Evolutionary conservation across 805 yeast genomes (phyloP), one percentile per base, ranked within the genome.

Genomic region (Hanseniaspora opuntiae): DNA sequence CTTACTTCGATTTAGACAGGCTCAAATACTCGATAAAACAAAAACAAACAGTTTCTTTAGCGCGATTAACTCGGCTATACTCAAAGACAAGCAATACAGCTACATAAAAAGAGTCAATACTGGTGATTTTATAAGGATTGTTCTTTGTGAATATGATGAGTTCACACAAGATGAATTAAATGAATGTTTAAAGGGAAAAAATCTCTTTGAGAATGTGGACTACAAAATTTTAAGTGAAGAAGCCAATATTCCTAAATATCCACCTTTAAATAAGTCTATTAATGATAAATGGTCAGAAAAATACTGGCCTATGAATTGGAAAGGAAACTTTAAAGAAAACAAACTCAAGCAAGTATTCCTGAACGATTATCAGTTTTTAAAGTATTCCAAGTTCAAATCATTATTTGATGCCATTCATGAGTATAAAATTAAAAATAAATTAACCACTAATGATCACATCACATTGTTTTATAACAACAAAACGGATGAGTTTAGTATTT

Each of bases 241-340:
- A 25, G 56, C 62, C 2, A 55, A 66, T 4, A 77, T 86, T 1
- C 93, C 97, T 0, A 61, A 61, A 25, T 72, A 71, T 54, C 74
- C 76, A n/a, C 95, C 97, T 0, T 71, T 75, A 5, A 79, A 86
- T 3, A 84, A 82, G 58, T 87, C 82, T n/a, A 65, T 78, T 16
- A 75, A 83, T 22, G 55, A 66, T 0, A 69, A 71, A 41, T 89
- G 96, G 96, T 75, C 88, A 2, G 54, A 65, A 4, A 58, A 68
- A 17, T 76, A 74, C 58, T 90, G 97, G 98, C 97, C 97, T 0
- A 68, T 86, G 52, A 74, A 86, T 39, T 93, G 97, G 97, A 81
- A 88, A 59, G 97, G 97, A 0, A 87, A 89, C 62, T 94, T 95
- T 0, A 73, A 80, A 59, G 79, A 81, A 56, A 93, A 84, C 61